Evolutionary conservation across 164 flowering plant species (phyloP), one percentile per base, ranked within the genome.

Genomic region (Vitis amurensis): DNA sequence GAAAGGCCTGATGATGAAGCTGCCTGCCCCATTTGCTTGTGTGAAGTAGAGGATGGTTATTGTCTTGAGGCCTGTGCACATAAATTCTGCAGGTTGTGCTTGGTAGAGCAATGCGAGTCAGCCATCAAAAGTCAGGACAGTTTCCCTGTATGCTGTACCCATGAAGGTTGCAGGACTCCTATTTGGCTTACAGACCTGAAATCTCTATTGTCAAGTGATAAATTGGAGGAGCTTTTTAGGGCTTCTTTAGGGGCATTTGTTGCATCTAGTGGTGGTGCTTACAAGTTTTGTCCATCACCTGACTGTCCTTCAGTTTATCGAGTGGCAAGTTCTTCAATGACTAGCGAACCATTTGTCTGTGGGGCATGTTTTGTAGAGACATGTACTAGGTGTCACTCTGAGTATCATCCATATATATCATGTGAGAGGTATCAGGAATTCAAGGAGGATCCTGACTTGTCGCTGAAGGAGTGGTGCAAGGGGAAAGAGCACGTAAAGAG

Each of bases 271-370:
- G 81, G 85, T 30, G 97, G 97, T 0, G 57, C 14, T 1, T 89
- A 82, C 81, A 69, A 88, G 69, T 96, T 92, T 73, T 96, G 99
- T 73, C 96, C 98, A 1, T 87, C 98, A 9, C 95, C 98, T 1
- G 99, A 96, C 71, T 96, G 99, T 71, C 94, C 97, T 10, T 80
- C 91, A 4, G 85, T 96, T 23, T 96, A 96, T 67, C 74, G 66
- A 30, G 97, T 83, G 5, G 83, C 86, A 0, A 82, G 68, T 1
- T 77, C 84, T 2, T 83, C 74, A 5, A 71, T 66, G 8, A 29
- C 58, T 3, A 81, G 78, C 1, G 85, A 76, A 61, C 89, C 84
- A n/a, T 96, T 96, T 77, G 64, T 80, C 7, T 93, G 99, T 59
- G 96, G 90, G 31, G 89, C 97, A 0, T 96, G 99, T 75, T 81